A percentile compares a stretch with the other conserved stretches of the same genome.
Conservation (phyloP, 2,329 filamentous ascomycete genomes). For the Dothistroma septosporum region DNA sequence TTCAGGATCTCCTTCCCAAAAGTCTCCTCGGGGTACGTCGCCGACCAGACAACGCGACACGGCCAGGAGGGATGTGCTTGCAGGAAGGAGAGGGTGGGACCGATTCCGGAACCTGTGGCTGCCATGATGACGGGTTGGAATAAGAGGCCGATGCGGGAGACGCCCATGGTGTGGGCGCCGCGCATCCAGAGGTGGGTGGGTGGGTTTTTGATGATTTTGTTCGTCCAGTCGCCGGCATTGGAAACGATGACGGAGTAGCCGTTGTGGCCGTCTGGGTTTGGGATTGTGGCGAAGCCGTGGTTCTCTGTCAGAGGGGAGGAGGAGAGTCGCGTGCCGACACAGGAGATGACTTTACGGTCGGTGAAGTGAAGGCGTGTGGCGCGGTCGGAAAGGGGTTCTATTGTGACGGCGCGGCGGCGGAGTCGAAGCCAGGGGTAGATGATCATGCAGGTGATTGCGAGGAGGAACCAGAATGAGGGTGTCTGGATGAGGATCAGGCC, state of each 20-base stretch:
- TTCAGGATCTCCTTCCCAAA: constrained; percentile 58
- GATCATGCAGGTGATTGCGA: constrained; percentile 60
- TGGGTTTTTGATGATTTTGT: constrained; percentile 57
- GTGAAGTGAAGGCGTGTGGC: constrained; percentile 67
- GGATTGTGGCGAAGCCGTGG: constrained; percentile 73
- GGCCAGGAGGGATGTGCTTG: constrained; percentile 45
- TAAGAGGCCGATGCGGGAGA: constrained; percentile 62
- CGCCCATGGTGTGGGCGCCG: constrained; percentile 62
- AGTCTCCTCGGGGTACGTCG: constrained; percentile 57
- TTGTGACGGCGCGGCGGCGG: constrained; percentile 61
- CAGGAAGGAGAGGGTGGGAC: constrained; percentile 62
- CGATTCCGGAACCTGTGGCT: constrained; percentile 70
- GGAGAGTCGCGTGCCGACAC: constrained; percentile 26
- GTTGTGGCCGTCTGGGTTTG: constrained; percentile 48
- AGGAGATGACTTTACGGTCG: constrained; percentile 54
- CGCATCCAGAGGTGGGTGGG: constrained; percentile 64
- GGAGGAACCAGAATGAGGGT: constrained; percentile 64
- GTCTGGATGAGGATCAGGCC: constrained; percentile 42
- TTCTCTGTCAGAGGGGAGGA: constrained; percentile 53
- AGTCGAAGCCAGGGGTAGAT: constrained; percentile 70
- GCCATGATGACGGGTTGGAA: constrained; percentile 64
- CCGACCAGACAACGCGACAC: constrained; percentile 65
- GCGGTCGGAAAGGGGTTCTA: constrained; percentile 66
- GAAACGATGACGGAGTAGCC: constrained; percentile 68
- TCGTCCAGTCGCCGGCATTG: constrained; percentile 72